These are phyloP conservation scores for Rugonectria rugulosa DNA, from an alignment of 2,329 filamentous ascomycete genomes.

Conservation along the genomic window DNA sequence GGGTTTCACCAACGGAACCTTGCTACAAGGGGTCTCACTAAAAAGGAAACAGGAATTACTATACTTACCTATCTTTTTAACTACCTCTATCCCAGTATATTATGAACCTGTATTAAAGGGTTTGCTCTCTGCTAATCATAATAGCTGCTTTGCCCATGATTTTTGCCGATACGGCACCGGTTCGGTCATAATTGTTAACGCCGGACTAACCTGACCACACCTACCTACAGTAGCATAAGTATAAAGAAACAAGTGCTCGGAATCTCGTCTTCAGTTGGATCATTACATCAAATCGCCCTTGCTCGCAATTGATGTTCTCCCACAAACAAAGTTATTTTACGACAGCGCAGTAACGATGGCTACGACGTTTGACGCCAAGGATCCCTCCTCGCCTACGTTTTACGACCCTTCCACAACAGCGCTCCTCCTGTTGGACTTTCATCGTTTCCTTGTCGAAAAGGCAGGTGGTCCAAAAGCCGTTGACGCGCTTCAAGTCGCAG, in stretches of 20 bases:
- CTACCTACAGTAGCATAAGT: neutral
- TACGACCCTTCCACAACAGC: conserved; percentile 6
- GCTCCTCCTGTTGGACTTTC: conserved; percentile 14
- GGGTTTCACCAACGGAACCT: too few species aligned
- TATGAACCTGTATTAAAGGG: too few species aligned
- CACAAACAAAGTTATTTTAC: too few species aligned
- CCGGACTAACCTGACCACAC: neutral
- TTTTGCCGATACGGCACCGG: conserved; percentile 8
- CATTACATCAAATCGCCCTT: too few species aligned
- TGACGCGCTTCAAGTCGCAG: neutral
- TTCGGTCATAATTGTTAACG: conserved; percentile 8
- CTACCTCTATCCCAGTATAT: too few species aligned
- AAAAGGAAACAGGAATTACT: too few species aligned
- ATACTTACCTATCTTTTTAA: too few species aligned
- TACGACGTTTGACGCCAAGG: neutral
- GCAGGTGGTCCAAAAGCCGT: neutral
- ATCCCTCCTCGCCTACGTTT: neutral
- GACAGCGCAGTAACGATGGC: neutral
- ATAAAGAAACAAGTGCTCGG: neutral
- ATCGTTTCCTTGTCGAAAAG: conserved; percentile 9
- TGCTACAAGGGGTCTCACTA: too few species aligned
- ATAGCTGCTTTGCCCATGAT: too few species aligned
- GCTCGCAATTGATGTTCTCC: too few species aligned
- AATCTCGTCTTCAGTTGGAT: neutral
- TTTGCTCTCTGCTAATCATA: too few species aligned